Evolutionary conservation across 306 rosid species (phyloP), one percentile per base, ranked within the genome.

Genomic region (Trifolium pratense): DNA sequence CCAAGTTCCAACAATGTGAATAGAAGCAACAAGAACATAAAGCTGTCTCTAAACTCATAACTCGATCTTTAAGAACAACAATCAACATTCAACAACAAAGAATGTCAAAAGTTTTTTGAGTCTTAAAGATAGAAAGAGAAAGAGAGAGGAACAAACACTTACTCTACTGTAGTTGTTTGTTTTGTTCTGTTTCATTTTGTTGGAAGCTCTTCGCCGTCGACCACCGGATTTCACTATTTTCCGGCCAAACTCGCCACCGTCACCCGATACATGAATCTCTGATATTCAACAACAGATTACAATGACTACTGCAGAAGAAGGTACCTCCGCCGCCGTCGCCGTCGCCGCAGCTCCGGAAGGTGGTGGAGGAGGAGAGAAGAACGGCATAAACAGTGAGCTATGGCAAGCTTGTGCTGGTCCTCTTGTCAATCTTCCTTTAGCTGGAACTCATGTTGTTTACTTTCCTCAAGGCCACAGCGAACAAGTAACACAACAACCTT

Each of bases 341-440:
- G 15, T 2, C 61, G 16, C 61, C n/a, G 62, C 32, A 23, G 32
- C 62, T 56, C 36, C 17, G 7, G 62, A 56, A 56, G 60, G 15
- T 29, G 32, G 5, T 3, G 77, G n/a, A n/a, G n/a, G 1, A 11
- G 84, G 71, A 80, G 92, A 86, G 73, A 84, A 81, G 83, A 89
- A 80, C 88, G 83, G 87, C 51, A 88, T 92, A 57, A 93, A 93
- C 74, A 88, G 80, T 36, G 97, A 91, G 86, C 85, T 93, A 9
- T 93, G 98, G 98, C 98, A 93, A 78, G 96, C 97, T 31, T 93
- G 98, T 80, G 97, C 98, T 21, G 98, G 98, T 58, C 97, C 98
- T 8, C 87, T 93, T 75, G 97, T 83, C 31, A 91, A 87, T 81
- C 84, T 93, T 66, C 98, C 98, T 14, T 87, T 87, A 56, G 86